A percentile compares a stretch with the other conserved stretches of the same genome.
These are phyloP conservation scores for Daldinia bambusicola DNA, from an alignment of 495 filamentous ascomycete species.

Conservation along the genomic window DNA sequence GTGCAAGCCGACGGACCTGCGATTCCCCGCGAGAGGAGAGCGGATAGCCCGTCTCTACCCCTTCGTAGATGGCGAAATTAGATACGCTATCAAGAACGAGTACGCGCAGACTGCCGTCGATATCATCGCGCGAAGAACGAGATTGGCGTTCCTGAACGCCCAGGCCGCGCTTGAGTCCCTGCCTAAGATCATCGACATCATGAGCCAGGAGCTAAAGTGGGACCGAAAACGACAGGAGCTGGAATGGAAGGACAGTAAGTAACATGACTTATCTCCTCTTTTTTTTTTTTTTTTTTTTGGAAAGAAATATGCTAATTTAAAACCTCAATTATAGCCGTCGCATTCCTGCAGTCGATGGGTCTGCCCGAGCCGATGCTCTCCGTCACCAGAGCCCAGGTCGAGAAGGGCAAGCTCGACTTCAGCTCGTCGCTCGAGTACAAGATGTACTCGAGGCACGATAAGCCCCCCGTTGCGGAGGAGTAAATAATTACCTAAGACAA, in stretches of 20 bases:
- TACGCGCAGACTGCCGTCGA: conserved; percentile 95
- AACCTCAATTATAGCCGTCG: conserved; percentile 58
- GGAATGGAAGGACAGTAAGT: conserved; percentile 83
- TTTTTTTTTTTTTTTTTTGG: neutral
- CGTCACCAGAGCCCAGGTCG: conserved; percentile 78
- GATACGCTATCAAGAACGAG: conserved; percentile 89
- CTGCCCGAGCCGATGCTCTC: conserved; percentile 78
- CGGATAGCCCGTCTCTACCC: conserved; percentile 87
- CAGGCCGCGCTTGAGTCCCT: conserved; percentile 94
- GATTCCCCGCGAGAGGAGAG: conserved; percentile 89
- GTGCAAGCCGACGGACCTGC: conserved; percentile 79
- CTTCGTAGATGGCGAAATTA: conserved; percentile 95
- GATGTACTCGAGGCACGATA: conserved; percentile 76
- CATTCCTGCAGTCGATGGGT: conserved; percentile 86
- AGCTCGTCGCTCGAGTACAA: conserved; percentile 74
- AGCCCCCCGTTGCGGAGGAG: conserved; percentile 43
- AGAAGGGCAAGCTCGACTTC: conserved; percentile 76
- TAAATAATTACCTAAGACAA: conserved; percentile 1
- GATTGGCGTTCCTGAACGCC: conserved; percentile 93
- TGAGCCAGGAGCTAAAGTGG: conserved; percentile 91
- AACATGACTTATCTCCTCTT: neutral
- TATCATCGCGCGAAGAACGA: conserved; percentile 85
- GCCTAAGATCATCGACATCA: conserved; percentile 89
- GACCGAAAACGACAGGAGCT: conserved; percentile 74
- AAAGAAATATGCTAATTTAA: conserved; percentile 10